Base-by-base conservation (phyloP, 192 early-diverging fungal species). In the Backusella morwellensis region DNA sequence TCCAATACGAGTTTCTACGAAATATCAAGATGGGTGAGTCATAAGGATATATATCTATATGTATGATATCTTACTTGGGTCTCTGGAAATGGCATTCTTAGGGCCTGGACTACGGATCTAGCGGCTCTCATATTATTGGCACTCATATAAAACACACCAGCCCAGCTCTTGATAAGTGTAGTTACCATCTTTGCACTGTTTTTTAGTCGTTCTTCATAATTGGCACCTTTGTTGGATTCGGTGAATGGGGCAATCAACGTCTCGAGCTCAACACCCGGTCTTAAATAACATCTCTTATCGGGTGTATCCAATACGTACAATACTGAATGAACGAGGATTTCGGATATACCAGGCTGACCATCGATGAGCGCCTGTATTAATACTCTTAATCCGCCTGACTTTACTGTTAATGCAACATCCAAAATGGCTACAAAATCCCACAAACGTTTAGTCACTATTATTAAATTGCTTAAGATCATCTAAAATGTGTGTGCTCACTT, bases 241-340 rank as follows among this genome's bases (percentile, higher is more conserved):
- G 93, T 94, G 78, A 96, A 93, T 12, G 89, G 85, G 4, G 93
- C 89, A 74, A 96, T 90, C 17, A 96, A 85, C 66, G 91, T 91
- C 89, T 95, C 94, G 0, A 96, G 81, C 72, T 96, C 95, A 2
- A 96, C 89, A 19, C 91, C 86, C 2, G 94, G 93, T 69, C 93
- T 66, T 23, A 96, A 72, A 71, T 88, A 95, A 32, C 80, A 63
- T 26, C 95, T 75, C 1, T 88, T 89, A 6, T 88, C 78, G 14
- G 93, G 90, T 35, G 84, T 86, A 81, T 96, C 95, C 11, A 96
- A 77, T 59, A 96, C 85, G 81, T 87, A 92, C 9, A 95, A 63
- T 32, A 95, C 85, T 0, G 92, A 87, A 40, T 86, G 84, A 0
- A 94, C 81, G 0, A 96, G 44, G 8, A 86, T 82, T 38, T 90